phyloP scores from a whole-genome alignment of 148 eudicot species.

The Nepenthes mirabilis region DNA sequence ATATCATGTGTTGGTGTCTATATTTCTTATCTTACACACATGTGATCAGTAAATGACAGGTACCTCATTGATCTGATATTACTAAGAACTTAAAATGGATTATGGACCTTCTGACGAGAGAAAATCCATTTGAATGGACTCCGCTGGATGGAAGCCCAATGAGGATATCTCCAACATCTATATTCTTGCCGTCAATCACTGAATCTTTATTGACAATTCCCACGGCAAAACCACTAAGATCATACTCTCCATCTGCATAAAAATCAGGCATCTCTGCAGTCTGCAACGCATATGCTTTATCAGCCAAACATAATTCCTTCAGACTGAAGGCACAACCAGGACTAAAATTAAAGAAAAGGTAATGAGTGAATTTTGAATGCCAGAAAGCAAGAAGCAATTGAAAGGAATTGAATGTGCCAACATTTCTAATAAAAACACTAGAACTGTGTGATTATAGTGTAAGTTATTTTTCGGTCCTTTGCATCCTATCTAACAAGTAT shows the following conservation, averaged over 20 bases:
- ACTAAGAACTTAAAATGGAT: neutral
- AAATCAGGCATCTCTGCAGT: slow-evolving; percentile 99
- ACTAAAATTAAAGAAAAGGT: no score
- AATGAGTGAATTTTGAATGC: no score
- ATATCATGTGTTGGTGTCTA: no score
- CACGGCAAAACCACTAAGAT: slow-evolving; percentile 96
- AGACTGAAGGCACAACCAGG: no score
- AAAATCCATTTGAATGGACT: slow-evolving; percentile 93
- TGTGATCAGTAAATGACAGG: neutral
- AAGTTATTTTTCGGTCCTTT: neutral
- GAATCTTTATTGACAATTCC: slow-evolving; percentile 77
- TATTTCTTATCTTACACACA: no score
- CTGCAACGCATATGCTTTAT: slow-evolving; percentile 21
- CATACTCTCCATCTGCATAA: slow-evolving; percentile 88
- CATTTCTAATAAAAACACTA: no score
- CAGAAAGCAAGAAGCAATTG: no score
- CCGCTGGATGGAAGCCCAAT: slow-evolving; percentile 94
- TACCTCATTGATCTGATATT: no score
- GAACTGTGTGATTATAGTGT: no score
- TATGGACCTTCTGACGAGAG: slow-evolving; percentile 78
- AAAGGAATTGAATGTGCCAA: no score
- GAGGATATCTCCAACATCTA: slow-evolving; percentile 68
- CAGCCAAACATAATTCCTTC: neutral
- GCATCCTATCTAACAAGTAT: neutral
- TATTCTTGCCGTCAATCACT: slow-evolving; percentile 79